Conservation (phyloP, 306 rosid species). For the Cucurbita ficifolia region DNA sequence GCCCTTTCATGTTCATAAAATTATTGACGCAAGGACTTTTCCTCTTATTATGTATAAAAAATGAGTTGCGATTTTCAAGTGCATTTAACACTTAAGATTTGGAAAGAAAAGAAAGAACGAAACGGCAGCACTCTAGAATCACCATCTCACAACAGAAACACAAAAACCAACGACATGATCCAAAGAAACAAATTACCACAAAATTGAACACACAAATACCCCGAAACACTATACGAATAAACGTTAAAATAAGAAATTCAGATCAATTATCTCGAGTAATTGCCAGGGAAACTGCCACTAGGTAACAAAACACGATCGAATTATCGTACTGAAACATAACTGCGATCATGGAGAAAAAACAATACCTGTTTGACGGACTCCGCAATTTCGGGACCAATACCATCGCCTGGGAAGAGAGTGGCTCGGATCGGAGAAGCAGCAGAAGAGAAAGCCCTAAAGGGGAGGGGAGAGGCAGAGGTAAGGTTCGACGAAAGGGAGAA, state of each 20-base stretch:
- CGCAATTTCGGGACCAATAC: constrained; percentile 94
- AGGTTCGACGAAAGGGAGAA: constrained; percentile 22
- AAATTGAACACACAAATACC: neutral
- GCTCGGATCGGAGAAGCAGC: constrained; percentile 53
- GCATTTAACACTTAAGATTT: neutral
- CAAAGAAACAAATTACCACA: neutral
- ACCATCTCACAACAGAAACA: neutral
- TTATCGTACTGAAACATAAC: neutral
- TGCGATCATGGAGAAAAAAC: neutral
- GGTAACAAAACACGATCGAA: neutral
- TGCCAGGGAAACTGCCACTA: neutral
- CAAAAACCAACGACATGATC: neutral
- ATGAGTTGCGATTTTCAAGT: neutral
- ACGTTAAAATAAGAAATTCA: neutral
- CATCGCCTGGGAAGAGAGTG: constrained; percentile 97
- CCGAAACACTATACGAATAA: neutral
- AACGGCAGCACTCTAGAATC: neutral
- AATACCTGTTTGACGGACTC: constrained; percentile 83
- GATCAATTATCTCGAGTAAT: neutral
- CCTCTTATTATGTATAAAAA: neutral
- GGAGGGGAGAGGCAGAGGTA: neutral
- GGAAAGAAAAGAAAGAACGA: neutral
- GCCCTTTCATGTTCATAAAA: neutral
- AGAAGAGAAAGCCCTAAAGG: constrained; percentile 45
- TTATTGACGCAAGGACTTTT: neutral